Evolutionary conservation across 768 basidiomycete species (phyloP), one percentile per base, ranked within the genome.

Genomic region (Pleurotus djamor): DNA sequence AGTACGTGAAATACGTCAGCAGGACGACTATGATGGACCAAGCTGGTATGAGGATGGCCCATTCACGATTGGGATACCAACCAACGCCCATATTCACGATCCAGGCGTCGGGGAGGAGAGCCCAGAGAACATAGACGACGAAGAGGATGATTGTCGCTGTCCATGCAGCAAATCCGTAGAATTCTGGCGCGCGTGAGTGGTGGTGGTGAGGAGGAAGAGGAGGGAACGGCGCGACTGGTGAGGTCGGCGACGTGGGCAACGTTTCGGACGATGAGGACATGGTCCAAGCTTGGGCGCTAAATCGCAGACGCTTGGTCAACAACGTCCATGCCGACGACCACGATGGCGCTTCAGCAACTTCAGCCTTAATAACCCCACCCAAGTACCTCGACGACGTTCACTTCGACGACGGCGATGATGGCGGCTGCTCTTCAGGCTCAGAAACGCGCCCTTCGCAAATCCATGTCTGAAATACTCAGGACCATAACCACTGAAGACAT

Each of bases 151-250:
- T 86, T 0, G 94, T 94, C 0, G 85, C 85, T 7, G 87, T 86
- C 88, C 87, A 91, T 13, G 90, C 91, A 4, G 90, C 91, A 68
- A 94, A 95, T n/a, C 94, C 93, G 64, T 94, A 93, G 66, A 94
- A 89, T 73, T 95, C 93, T 44, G 89, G 82, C 9, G 90, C 89
- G 7, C 89, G 85, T 69, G 85, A 88, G 61, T 83, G 83, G 60
- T 74, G 69, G 55, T 80, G 82, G 43, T 67, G 71, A 5, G 77
- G 74, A 2, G 63, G 54, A 14, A 61, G 52, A n/a, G 60, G 60
- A 28, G 63, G 63, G 35, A 48, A 64, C 4, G 60, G 57, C 5
- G 63, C 63, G 14, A 64, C 38, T n/a, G 63, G 63, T 3, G 60
- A 63, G n/a, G 54, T 37, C 10, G 63, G 60, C 14, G 51, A 56